Evolutionary conservation across 2,329 filamentous ascomycete genomes (phyloP), one percentile per base, ranked within the genome.

Genomic region (Aureobasidium subglaciale): DNA sequence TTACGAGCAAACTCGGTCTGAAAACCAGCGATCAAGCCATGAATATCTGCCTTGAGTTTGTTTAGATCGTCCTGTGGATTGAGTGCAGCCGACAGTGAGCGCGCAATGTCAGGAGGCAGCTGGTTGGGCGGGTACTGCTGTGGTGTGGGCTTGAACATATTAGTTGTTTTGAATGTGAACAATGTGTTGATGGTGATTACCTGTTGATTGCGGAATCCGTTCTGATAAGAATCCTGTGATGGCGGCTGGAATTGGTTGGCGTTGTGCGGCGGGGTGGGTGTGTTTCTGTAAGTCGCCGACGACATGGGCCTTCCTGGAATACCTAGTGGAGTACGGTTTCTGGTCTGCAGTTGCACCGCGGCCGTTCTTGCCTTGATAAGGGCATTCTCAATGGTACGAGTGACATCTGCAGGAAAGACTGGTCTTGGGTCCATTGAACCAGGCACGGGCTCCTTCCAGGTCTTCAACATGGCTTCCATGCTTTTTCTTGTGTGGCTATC

Each of bases 401-500:
- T 95, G 57, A 91, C 83, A 56, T 97, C 90, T 35, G 84, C 80
- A 25, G 90, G 83, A 67, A 99, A 99, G 50, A 99, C 92, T 7
- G 93, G 91, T 59, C 89, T 83, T n/a, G 86, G 86, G 65, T 96
- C 92, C 68, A 95, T 83, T 13, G 93, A 96, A 46, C 92, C 93
- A 1, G 92, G 90, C 13, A 97, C 90, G 2, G 93, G 89, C 65
- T 96, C 89, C 72, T 96, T 97, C 93, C 93, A 99, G 1, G 93
- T 99, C 71, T 88, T 90, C 63, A 99, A 78, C 86, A 99, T 92
- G 71, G 95, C 91, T 68, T 97, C 93, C 82, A 99, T 88, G 71
- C 95, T 95, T 63, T 86, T 86, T 61, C 93, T 84, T 20, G 91
- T 90, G 58, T 80, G 79, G 60, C 82, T 81, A 65, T 96, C 90